Evolutionary conservation across 129 eudicot species (phyloP).

Genomic region (Tagetes erecta): DNA sequence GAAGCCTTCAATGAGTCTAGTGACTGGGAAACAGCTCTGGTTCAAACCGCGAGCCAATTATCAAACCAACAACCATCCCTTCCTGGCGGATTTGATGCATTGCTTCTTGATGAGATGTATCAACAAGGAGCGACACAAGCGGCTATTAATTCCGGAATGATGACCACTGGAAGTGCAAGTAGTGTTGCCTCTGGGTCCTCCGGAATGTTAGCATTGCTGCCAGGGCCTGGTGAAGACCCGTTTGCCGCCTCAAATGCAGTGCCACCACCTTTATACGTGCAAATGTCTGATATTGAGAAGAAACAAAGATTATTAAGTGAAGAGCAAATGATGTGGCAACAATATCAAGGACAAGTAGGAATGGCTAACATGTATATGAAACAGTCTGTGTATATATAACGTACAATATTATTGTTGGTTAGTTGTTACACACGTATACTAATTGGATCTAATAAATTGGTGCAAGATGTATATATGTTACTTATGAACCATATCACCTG

Average conservation of each 20-base stretch:
- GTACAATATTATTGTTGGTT: conserved; percentile 29
- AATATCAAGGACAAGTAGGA: conserved; percentile 60
- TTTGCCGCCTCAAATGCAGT: conserved; percentile 66
- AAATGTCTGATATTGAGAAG: conserved; percentile 74
- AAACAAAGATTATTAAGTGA: conserved; percentile 60
- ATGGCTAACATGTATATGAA: conserved; percentile 40
- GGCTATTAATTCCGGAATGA: conserved; percentile 37
- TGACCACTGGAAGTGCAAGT: conserved; percentile 72
- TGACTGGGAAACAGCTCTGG: conserved; percentile 69
- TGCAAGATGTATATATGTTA: background rate
- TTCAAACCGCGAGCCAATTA: conserved; percentile 58
- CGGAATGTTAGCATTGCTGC: conserved; percentile 56
- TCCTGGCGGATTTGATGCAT: conserved; percentile 50
- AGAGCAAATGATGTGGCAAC: conserved; percentile 83
- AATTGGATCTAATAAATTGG: background rate
- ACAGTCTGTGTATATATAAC: conserved; percentile 34
- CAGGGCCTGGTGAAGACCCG: conserved; percentile 46
- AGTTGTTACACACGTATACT: conserved; percentile 13
- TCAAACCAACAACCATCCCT: conserved; percentile 55
- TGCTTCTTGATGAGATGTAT: conserved; percentile 70
- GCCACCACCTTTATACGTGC: conserved; percentile 77
- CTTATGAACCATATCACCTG: background rate
- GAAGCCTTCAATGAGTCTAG: conserved; percentile 59
- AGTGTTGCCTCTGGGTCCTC: conserved; percentile 54
- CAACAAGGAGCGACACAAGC: conserved; percentile 43